Evolutionary conservation across 2,329 filamentous ascomycete genomes (phyloP).

Genomic region (Ilyonectria robusta): DNA sequence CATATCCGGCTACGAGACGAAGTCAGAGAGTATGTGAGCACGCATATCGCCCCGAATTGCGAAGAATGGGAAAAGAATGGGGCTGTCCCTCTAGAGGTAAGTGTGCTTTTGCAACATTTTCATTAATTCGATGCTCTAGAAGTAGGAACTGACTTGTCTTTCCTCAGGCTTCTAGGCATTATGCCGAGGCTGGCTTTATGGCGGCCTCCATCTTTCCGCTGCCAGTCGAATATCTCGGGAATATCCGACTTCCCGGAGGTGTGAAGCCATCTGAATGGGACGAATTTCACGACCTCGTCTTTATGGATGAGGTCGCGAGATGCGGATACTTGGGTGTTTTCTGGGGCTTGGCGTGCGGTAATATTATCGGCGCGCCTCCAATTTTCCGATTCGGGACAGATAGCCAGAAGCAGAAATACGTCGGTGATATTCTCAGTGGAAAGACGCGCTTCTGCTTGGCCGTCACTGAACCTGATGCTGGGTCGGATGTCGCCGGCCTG

Average conservation of each 20-base stretch:
- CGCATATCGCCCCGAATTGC: conserved; percentile 69
- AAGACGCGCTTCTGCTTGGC: conserved; percentile 37
- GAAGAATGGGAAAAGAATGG: conserved; percentile 75
- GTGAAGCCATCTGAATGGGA: conserved; percentile 66
- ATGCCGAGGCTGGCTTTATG: conserved; percentile 10
- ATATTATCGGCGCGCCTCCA: conserved; percentile 74
- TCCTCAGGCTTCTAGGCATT: neutral
- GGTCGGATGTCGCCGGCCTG: conserved; percentile 37
- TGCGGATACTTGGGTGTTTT: conserved; percentile 68
- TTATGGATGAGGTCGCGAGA: conserved; percentile 68
- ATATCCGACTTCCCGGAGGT: conserved; percentile 41
- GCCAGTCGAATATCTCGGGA: neutral
- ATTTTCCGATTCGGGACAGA: conserved; percentile 73
- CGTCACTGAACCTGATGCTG: conserved; percentile 39
- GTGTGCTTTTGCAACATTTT: neutral
- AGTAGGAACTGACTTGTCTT: neutral
- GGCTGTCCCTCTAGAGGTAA: conserved; percentile 61
- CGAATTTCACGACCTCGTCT: conserved; percentile 69
- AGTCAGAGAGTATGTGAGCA: conserved; percentile 72
- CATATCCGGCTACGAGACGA: conserved; percentile 71
- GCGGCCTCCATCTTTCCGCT: conserved; percentile 9
- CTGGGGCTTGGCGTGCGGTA: conserved; percentile 71
- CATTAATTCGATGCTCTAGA: neutral
- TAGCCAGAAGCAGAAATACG: conserved; percentile 46
- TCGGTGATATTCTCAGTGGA: conserved; percentile 28